These are phyloP conservation scores for Oryza australiensis DNA, from an alignment of 176 grass and related monocot species.

Conservation along the genomic window DNA sequence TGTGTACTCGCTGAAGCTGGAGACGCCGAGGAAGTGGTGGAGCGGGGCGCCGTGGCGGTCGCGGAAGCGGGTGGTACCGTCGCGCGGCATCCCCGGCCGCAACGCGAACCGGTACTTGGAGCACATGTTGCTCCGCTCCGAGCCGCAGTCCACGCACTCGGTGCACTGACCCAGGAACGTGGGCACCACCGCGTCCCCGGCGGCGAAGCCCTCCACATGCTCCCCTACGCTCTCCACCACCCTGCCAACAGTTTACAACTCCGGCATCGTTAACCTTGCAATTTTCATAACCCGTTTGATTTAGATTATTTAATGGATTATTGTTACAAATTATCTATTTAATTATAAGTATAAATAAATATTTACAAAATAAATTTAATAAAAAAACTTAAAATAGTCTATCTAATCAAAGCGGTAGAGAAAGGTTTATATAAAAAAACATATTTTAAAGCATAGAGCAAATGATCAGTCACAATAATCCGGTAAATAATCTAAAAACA, in stretches of 20 bases:
- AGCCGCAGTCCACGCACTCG: conserved; percentile 79
- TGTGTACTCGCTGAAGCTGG: conserved; percentile 81
- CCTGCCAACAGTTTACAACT: conserved; percentile 26
- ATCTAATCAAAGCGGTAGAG: too few relatives aligned
- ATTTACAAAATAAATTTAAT: too few relatives aligned
- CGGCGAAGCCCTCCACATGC: conserved; percentile 52
- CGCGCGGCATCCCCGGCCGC: conserved; percentile 54
- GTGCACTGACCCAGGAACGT: conserved; percentile 71
- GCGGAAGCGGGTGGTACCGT: conserved; percentile 49
- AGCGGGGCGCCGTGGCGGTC: conserved; percentile 46
- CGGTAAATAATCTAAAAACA: too few relatives aligned
- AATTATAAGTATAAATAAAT: too few relatives aligned
- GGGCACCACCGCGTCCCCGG: conserved; percentile 66
- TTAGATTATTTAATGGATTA: too few relatives aligned
- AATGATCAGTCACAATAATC: too few relatives aligned
- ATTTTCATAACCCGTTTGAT: not conserved
- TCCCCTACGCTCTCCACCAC: conserved; percentile 83
- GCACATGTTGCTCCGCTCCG: conserved; percentile 80
- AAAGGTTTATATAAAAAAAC: too few relatives aligned
- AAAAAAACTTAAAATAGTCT: too few relatives aligned
- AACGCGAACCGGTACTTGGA: conserved; percentile 51
- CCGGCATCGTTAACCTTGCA: not conserved
- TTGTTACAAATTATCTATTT: too few relatives aligned
- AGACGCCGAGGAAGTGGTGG: conserved; percentile 60
- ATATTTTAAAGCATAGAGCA: too few relatives aligned